Conservation (phyloP, 148 eudicot species). For the Heliamphora exappendiculata region DNA sequence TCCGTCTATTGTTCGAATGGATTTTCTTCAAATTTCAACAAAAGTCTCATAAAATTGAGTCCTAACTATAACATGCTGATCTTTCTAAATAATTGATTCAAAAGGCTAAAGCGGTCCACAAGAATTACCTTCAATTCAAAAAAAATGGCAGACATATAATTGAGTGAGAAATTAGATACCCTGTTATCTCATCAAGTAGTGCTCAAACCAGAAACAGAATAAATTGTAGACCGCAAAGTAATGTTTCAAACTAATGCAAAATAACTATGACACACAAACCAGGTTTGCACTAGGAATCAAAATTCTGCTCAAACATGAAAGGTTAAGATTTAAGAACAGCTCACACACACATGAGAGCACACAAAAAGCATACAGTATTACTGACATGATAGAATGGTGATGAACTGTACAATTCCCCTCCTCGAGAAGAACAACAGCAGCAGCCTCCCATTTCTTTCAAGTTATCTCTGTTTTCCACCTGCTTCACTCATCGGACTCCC, state of each 20-base stretch:
- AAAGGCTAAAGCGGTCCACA: too few species aligned
- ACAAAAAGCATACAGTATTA: too few species aligned
- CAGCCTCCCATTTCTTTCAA: conserved; percentile 52
- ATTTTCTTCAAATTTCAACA: too few species aligned
- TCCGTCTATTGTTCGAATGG: too few species aligned
- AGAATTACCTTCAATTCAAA: too few species aligned
- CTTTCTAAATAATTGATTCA: too few species aligned
- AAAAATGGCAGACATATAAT: too few species aligned
- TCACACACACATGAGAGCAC: too few species aligned
- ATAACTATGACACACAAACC: neutral
- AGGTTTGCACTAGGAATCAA: neutral
- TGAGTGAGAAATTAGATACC: too few species aligned
- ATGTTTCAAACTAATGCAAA: neutral
- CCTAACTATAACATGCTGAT: neutral
- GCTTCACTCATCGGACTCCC: conserved; percentile 21
- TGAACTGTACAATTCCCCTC: conserved; percentile 38
- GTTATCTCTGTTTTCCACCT: conserved; percentile 22
- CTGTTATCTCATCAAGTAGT: too few species aligned
- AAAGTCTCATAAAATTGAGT: neutral
- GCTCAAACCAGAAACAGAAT: neutral
- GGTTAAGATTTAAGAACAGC: neutral
- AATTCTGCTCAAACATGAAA: neutral
- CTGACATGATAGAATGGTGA: conserved; percentile 58
- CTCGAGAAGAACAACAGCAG: conserved; percentile 54
- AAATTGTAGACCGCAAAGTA: neutral